Evolutionary conservation across 2,329 filamentous ascomycete genomes (phyloP), one percentile per base, ranked within the genome.

Genomic region (Corynespora cassiicola): DNA sequence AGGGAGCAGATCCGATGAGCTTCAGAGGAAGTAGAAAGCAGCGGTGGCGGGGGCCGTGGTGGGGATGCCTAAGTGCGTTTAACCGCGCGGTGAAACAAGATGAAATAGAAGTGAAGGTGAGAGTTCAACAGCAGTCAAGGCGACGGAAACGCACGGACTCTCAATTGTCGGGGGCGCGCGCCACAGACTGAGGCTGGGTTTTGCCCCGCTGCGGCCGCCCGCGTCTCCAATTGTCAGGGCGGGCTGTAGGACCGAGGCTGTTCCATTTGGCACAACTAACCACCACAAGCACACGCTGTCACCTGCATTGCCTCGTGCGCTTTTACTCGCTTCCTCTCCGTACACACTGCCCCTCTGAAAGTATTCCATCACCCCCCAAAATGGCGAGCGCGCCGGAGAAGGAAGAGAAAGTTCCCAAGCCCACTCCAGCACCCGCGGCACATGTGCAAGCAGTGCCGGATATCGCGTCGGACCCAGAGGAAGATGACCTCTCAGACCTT

Each of bases 401-500:
- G 31, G 43, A 48, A 10, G 45, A 47, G 39, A 46, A 60, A 30
- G 35, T 43, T 18, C 35, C 31, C 16, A 31, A 50, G 33, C 26
- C 40, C 28, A 45, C 51, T 42, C 45, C 54, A 46, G 50, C 52
- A 35, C 33, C n/a, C 17, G 12, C 15, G 23, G 37, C 29, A 29
- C 24, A 17, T n/a, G 15, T 17, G 15, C 29, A 40, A 22, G 12
- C 45, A 22, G 23, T 45, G 25, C 42, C 52, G 30, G 68, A 70
- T 27, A 60, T 66, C 52, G 84, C 87, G 11, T 86, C 90, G 14
- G 92, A 96, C 59, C 92, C 91, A 6, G 92, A 97, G 52, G 91
- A 95, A 69, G 94, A 94, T 68, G 88, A 94, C 54, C 74, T 94
- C 14, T 88, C 96, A 61, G 94, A 97, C 60, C 75, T 99, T 28